Percentiles rank a stretch among this genome's conserved stretches.
Conservation (phyloP, 108 stramenopile species). For the Fragilariopsis cylindrus region DNA sequence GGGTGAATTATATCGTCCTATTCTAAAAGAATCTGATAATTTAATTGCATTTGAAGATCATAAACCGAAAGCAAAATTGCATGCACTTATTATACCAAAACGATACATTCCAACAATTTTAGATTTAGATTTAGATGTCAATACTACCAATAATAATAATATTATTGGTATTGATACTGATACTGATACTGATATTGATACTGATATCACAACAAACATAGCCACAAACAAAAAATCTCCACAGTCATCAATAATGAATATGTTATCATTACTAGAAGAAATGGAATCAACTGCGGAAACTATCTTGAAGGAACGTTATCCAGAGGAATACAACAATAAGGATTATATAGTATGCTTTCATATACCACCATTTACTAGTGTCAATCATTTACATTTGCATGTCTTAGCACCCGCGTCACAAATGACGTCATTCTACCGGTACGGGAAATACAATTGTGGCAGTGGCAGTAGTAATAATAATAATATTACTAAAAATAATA, state of each 20-base stretch:
- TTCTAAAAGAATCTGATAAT: slow-evolving; percentile 38
- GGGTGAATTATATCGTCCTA: slow-evolving; percentile 45
- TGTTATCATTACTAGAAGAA: slow-evolving; percentile 47
- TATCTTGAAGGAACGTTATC: slow-evolving; percentile 40
- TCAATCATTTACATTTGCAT: slow-evolving; percentile 80
- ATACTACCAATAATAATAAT: background rate
- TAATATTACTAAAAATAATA: background rate
- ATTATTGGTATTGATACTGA: background rate
- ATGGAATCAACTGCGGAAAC: slow-evolving; percentile 52
- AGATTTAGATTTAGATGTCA: slow-evolving; percentile 25
- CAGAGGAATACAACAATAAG: slow-evolving; percentile 31
- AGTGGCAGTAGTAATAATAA: too few relatives aligned
- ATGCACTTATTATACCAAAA: slow-evolving; percentile 74
- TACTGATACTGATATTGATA: too few relatives aligned
- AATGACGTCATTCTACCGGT: slow-evolving; percentile 43
- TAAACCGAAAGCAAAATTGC: slow-evolving; percentile 52
- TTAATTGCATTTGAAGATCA: slow-evolving; percentile 65
- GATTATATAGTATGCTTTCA: slow-evolving; percentile 78
- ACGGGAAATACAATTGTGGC: slow-evolving; percentile 48
- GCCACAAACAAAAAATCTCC: too few relatives aligned
- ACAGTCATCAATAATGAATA: background rate
- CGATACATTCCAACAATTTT: slow-evolving; percentile 37
- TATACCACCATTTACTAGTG: slow-evolving; percentile 66
- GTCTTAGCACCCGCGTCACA: slow-evolving; percentile 69
- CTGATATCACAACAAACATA: background rate